Conservation (phyloP, 1,284 basidiomycete genomes). For the Gomphus bonarii region DNA sequence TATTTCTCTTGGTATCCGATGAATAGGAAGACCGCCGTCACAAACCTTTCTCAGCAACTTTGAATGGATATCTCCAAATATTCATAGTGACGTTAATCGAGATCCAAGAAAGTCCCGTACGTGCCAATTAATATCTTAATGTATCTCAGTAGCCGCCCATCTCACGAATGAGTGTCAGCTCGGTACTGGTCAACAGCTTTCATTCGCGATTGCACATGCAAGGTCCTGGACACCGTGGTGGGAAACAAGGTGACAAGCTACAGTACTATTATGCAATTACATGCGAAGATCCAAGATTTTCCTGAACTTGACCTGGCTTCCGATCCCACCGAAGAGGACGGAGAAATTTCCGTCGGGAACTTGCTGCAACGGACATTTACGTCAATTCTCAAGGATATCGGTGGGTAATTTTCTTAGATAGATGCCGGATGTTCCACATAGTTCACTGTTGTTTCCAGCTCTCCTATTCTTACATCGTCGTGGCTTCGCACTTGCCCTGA, state of each 20-base stretch:
- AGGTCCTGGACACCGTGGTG: conserved; percentile 8
- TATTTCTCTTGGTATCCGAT: not conserved
- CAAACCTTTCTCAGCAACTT: not conserved
- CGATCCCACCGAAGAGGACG: not conserved
- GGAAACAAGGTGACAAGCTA: conserved; percentile 12
- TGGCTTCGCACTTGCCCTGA: conserved; percentile 15
- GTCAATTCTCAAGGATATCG: not conserved
- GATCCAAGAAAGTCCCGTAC: not conserved
- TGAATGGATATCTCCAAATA: not conserved
- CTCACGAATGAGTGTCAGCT: not conserved
- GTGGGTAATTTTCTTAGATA: conserved; percentile 1
- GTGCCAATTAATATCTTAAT: not conserved
- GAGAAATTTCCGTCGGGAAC: not conserved
- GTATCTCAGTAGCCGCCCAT: not conserved
- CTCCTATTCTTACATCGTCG: conserved; percentile 14
- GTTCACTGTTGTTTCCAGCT: conserved; percentile 3
- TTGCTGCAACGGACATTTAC: not conserved
- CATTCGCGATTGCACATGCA: conserved; percentile 7
- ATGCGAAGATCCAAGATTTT: conserved; percentile 12
- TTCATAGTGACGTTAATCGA: not conserved
- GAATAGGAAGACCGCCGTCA: not conserved
- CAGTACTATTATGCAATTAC: conserved; percentile 13
- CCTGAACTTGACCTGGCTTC: not conserved
- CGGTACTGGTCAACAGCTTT: conserved; percentile 12
- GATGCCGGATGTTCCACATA: not conserved